These are phyloP conservation scores for Boechera stricta DNA, from an alignment of 345 rosid species.

Conservation along the genomic window DNA sequence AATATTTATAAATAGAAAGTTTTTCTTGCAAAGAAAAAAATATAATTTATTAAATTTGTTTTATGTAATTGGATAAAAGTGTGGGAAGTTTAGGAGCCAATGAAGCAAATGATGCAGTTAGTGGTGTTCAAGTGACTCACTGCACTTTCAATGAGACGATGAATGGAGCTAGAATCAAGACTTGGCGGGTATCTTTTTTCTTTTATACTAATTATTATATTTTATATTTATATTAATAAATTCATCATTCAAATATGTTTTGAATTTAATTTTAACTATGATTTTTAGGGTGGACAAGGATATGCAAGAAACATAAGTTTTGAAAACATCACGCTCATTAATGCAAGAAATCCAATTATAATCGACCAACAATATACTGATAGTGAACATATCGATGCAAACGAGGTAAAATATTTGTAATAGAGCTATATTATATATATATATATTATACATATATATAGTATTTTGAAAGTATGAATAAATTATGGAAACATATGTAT, in stretches of 20 bases:
- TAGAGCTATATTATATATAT: background rate
- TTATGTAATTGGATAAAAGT: conserved; percentile 16
- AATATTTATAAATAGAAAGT: background rate
- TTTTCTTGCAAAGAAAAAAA: background rate
- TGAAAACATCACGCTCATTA: conserved; percentile 33
- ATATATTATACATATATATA: background rate
- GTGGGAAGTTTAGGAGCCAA: conserved; percentile 36
- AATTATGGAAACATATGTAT: background rate
- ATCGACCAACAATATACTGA: conserved; percentile 31
- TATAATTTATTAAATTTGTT: background rate
- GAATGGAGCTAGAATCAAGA: conserved; percentile 45
- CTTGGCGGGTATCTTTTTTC: conserved; percentile 18
- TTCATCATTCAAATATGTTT: too few relatives aligned
- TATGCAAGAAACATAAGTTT: conserved; percentile 31
- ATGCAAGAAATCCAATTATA: conserved; percentile 32
- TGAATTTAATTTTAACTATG: background rate
- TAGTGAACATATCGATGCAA: background rate
- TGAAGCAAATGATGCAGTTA: background rate
- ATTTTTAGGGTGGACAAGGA: conserved; percentile 31
- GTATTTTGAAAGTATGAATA: background rate
- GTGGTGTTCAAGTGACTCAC: conserved; percentile 19
- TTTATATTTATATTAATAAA: background rate
- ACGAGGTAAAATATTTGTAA: background rate
- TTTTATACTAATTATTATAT: background rate
- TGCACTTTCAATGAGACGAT: conserved; percentile 24